A percentile compares a stretch with the other conserved stretches of the same genome.
phyloP scores from a whole-genome alignment of 768 basidiomycete species.

The Lentinula lateritia region DNA sequence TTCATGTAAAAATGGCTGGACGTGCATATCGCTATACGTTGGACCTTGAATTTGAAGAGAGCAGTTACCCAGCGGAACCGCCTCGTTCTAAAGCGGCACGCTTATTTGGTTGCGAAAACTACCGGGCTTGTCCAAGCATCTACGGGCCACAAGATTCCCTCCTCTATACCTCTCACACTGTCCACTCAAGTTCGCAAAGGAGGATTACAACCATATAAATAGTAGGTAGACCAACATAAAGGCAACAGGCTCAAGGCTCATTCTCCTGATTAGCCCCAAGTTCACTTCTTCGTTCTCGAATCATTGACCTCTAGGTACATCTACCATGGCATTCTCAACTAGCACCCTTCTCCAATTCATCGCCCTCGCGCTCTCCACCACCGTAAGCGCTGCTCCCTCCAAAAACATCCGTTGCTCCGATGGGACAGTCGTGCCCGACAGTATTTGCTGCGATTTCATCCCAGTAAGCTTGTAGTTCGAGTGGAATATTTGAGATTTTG shows the following conservation, averaged over 20 bases:
- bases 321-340: neutral
- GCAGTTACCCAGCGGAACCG: too few relatives aligned
- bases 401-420: neutral
- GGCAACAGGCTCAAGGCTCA: neutral
- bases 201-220: too few relatives aligned
- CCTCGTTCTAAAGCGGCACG: too few relatives aligned
- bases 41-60: too few relatives aligned
- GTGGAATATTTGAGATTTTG: neutral
- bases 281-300: neutral
- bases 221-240: too few relatives aligned
- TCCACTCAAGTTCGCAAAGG: too few relatives aligned
- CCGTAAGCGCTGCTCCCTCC: neutral
- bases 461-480: neutral
- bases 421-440: neutral
- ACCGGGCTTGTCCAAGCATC: too few relatives aligned
- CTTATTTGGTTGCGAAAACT: too few relatives aligned
- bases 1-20: too few relatives aligned
- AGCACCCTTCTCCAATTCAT: neutral
- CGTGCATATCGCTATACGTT: too few relatives aligned
- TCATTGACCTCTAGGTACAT: slow-evolving; percentile 14
- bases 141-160: too few relatives aligned
- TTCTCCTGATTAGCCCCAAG: neutral
- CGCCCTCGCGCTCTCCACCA: neutral
- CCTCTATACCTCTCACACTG: too few relatives aligned
- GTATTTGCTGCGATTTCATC: slow-evolving; percentile 4